Evolutionary conservation across 352 stramenopile species (phyloP), one percentile per base, ranked within the genome.

Genomic region (Phytophthora ramorum): DNA sequence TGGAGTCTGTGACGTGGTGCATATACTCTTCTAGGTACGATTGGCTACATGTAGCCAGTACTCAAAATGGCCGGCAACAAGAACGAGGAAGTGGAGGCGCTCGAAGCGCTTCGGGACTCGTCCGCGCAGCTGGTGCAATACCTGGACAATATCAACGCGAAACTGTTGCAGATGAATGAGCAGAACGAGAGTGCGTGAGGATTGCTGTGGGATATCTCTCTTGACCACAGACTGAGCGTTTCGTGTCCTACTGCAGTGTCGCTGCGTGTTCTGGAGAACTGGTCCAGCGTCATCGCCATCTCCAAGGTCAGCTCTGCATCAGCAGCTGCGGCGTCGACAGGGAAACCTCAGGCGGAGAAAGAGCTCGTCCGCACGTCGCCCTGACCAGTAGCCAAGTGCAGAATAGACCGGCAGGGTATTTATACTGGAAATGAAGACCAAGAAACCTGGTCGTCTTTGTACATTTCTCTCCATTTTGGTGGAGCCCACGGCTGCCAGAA

Each of bases 211-310:
- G 30, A 7, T 14, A 9, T 37, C 7, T n/a, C 14, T 26, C 28
- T 40, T 40, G 34, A 40, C 34, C 1, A 3, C 12, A 40, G 34
- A 40, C 12, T 40, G 26, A 32, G n/a, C n/a, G 13, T 44, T 50
- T 32, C 34, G 34, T 62, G 20, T 43, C 12, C 22, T 24, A 43
- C 7, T 65, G 19, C 48, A 93, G 85, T 89, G 59, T 92, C 85
- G 30, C 69, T 93, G 30, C 85, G 83, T 5, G 85, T 93, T 57
- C 63, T 93, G 30, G 83, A 92, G 69, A 93, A 93, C 63, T 93
- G 85, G 85, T 89, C 83, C 5, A 92, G 85, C 54, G 85, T 92
- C 50, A 87, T 93, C 53, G 73, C 76, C 45, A 82, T 93, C 53
- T 85, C 85, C 28, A 93, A 88, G 61, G 67, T 87, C 28, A 71